Conservation (phyloP, 1,284 basidiomycete species). For the Cryptococcus sp. region DNA sequence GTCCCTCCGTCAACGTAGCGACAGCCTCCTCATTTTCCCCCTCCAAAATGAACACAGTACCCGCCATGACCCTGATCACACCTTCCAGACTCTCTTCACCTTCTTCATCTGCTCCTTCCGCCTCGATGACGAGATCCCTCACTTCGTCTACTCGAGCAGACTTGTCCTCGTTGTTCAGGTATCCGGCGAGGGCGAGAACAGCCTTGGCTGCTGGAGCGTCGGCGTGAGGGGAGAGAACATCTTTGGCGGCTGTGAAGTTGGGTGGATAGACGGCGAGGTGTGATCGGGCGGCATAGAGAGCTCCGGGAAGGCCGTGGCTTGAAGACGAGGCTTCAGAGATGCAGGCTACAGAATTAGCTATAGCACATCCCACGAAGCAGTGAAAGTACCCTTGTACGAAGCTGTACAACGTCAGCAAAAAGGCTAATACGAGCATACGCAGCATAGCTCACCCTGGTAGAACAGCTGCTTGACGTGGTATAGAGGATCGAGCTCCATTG, state of each 20-base stretch:
- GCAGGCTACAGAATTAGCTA: conserved; percentile 25
- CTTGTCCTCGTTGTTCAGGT: conserved; percentile 51
- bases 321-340: conserved; percentile 40
- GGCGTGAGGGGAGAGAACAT: conserved; percentile 50
- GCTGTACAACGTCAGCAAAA: conserved; percentile 29
- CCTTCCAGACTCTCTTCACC: conserved; percentile 59
- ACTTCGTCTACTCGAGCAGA: conserved; percentile 67
- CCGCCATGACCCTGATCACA: conserved; percentile 68
- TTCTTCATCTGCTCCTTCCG: conserved; percentile 65
- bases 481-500: conserved; percentile 72
- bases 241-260: conserved; percentile 53
- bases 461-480: conserved; percentile 83
- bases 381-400: conserved; percentile 40
- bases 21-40: conserved; percentile 86
- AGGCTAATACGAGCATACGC: too few relatives aligned
- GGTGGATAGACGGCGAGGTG: conserved; percentile 69
- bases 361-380: not conserved
- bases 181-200: conserved; percentile 63
- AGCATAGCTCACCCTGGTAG: conserved; percentile 56
- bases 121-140: conserved; percentile 76
- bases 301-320: conserved; percentile 30
- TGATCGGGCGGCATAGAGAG: conserved; percentile 78
- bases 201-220: conserved; percentile 66
- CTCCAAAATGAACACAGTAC: conserved; percentile 72
- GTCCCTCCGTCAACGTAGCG: conserved; percentile 68